Evolutionary conservation across 2,329 filamentous ascomycete genomes (phyloP), one percentile per base, ranked within the genome.

Genomic region (Amauroascus verrucosus): DNA sequence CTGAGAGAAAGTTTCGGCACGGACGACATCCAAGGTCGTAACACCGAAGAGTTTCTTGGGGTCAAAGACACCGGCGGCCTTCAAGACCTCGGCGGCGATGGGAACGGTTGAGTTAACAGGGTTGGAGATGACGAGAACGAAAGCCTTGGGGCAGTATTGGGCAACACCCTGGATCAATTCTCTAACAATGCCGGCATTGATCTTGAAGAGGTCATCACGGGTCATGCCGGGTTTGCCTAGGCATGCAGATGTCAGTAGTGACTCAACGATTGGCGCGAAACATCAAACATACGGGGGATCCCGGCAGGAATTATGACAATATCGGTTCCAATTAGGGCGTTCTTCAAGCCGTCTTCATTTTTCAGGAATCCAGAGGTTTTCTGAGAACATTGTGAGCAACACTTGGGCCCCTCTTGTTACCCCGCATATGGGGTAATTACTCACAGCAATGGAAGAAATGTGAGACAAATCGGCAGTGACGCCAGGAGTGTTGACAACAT

Each of bases 151-250:
- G 70, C 84, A 84, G 67, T 85, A 82, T 70, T 96, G 84, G 63
- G 91, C 89, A 64, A 88, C 82, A 51, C 86, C 84, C 78, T 95
- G 86, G 64, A 94, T 85, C 62, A 98, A 80, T 63, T 88, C 89
- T 76, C 93, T 88, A 68, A 98, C 93, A 68, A 98, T 98, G 65
- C 90, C 88, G 57, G 93, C 93, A 72, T 98, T 98, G 80, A 96
- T 95, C 77, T 96, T 96, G 86, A 98, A 98, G 56, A 98, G 87
- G 70, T 97, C 93, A 67, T 98, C 93, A 77, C 93, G 89, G 73
- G 87, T 96, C 93, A 98, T 98, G 67, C 93, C 93, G 65, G 93
- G 93, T 81, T 97, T 97, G 76, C 91, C 91, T 96, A n/a, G n/a
- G 60, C 16, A 22, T 1, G 55, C 56, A 18, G 33, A 16, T 22